Evolutionary conservation across 441 rosid genomes (phyloP).

Genomic region (Capsella rubella): DNA sequence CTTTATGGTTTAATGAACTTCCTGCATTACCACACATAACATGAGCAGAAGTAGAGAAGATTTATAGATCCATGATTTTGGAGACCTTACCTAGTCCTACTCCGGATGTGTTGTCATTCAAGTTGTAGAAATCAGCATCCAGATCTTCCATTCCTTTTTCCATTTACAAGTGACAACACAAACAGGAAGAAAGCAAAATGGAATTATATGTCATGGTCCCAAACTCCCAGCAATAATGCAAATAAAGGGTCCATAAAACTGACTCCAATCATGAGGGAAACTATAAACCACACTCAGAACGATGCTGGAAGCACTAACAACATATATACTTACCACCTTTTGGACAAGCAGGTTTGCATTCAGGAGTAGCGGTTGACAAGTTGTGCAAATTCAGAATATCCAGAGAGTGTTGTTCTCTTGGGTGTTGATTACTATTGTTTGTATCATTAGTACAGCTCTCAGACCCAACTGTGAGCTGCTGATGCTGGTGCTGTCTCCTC

Average conservation of each 20-base stretch:
- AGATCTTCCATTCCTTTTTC: constrained; percentile 49
- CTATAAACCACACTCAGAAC: constrained; percentile 20
- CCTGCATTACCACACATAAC: constrained; percentile 55
- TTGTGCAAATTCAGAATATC: constrained; percentile 73
- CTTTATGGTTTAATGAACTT: constrained; percentile 44
- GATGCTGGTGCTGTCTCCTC: constrained; percentile 67
- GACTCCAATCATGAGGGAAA: neutral
- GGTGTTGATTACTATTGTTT: constrained; percentile 33
- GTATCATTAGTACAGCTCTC: constrained; percentile 50
- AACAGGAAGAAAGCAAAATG: constrained; percentile 16
- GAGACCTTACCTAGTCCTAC: constrained; percentile 41
- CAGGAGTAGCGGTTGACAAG: constrained; percentile 52
- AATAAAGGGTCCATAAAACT: constrained; percentile 13
- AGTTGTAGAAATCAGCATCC: constrained; percentile 29
- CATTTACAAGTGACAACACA: constrained; percentile 40
- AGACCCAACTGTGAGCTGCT: constrained; percentile 47
- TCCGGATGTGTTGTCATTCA: constrained; percentile 33
- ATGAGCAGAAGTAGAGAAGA: constrained; percentile 30
- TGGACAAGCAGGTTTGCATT: constrained; percentile 44
- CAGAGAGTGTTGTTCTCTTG: constrained; percentile 64
- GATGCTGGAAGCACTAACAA: constrained; percentile 13
- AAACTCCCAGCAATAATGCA: constrained; percentile 8
- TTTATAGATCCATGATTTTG: constrained; percentile 34
- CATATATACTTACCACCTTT: constrained; percentile 49
- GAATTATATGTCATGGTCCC: constrained; percentile 27